Conservation (phyloP, 2,329 filamentous ascomycete species). For the Fusarium bactridioides region DNA sequence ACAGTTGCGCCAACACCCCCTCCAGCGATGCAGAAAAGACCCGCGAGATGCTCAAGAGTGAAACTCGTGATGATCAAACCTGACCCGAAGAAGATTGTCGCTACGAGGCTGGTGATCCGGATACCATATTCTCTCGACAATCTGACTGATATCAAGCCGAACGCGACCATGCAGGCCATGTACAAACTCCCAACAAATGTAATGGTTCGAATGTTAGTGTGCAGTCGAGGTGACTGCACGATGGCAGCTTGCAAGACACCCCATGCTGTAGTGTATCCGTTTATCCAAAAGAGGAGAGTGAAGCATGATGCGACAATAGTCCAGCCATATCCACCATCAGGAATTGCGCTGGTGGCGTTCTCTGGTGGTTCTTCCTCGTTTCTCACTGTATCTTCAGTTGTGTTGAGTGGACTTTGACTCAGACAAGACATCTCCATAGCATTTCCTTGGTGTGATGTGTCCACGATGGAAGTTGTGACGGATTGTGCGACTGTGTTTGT, state of each 20-base stretch:
- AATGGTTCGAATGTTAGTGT: neutral
- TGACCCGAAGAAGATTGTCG: neutral
- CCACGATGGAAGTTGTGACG: neutral
- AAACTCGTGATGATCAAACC: neutral
- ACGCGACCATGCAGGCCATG: neutral
- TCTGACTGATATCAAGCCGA: neutral
- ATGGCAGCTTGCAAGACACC: conserved; percentile 4
- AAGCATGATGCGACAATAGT: neutral
- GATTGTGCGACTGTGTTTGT: neutral
- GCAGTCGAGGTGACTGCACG: neutral
- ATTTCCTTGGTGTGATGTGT: neutral
- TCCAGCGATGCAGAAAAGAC: neutral
- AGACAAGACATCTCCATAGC: neutral
- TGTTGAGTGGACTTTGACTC: neutral
- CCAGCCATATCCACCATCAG: conserved; percentile 12
- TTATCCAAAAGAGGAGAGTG: neutral
- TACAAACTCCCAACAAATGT: conserved; percentile 2
- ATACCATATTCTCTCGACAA: neutral
- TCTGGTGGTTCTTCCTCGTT: neutral
- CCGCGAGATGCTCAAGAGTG: neutral
- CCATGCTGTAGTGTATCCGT: neutral
- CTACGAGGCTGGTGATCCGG: neutral
- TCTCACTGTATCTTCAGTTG: accelerated
- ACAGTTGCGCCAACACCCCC: conserved; percentile 1
- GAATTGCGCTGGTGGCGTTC: neutral